Percentiles rank a stretch among this genome's conserved stretches.
Evolutionary conservation across 208 protist species (phyloP).

Genomic region (Phytomonas serpens): DNA sequence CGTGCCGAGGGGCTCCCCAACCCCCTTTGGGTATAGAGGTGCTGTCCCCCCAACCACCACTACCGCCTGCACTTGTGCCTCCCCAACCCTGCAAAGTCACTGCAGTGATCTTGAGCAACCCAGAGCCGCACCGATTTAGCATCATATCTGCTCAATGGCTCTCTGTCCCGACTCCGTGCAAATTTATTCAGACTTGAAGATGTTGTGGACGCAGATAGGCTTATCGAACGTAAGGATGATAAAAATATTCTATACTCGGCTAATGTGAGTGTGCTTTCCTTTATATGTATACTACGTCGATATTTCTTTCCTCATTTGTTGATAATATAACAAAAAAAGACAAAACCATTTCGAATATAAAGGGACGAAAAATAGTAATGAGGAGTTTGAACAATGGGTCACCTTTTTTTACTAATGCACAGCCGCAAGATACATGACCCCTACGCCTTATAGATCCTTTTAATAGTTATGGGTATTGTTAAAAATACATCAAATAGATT

Average conservation of each 20-base stretch:
- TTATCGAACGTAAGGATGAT: neutral
- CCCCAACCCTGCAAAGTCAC: constrained; percentile 4
- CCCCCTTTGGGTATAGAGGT: constrained; percentile 1
- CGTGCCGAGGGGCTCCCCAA: neutral
- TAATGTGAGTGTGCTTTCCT: neutral
- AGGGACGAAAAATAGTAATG: neutral
- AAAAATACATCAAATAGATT: neutral
- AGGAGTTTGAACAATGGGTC: neutral
- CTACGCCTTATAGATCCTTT: neutral
- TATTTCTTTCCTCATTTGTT: neutral
- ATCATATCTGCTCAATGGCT: neutral
- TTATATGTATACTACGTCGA: neutral
- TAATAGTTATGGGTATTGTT: neutral
- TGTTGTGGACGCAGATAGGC: neutral
- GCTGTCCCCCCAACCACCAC: constrained; percentile 8
- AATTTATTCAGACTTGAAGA: neutral
- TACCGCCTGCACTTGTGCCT: constrained; percentile 5
- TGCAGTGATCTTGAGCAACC: constrained; percentile 8
- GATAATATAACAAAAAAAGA: neutral
- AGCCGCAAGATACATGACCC: neutral
- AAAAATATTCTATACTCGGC: neutral
- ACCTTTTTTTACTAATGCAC: neutral
- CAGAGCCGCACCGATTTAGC: constrained; percentile 4
- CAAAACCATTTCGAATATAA: neutral
- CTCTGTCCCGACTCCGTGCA: neutral